Conservation (phyloP, 441 rosid species). For the Adansonia grandidieri region DNA sequence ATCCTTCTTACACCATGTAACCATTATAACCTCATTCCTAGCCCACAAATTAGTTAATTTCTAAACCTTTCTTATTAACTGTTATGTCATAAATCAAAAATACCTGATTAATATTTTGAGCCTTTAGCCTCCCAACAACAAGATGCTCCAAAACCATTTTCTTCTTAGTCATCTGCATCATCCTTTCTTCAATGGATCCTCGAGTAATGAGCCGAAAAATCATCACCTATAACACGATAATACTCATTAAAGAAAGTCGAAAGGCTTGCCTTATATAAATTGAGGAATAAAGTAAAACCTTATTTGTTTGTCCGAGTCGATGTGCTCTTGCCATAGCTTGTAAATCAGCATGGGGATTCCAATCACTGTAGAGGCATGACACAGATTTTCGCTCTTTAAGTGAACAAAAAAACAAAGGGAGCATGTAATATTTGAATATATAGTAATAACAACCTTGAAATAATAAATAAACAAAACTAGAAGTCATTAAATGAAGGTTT, state of each 20-base stretch:
- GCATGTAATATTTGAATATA: not conserved
- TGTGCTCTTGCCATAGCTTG: constrained; percentile 99
- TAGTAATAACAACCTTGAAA: not conserved
- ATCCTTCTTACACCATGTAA: constrained; percentile 13
- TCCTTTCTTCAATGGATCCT: constrained; percentile 96
- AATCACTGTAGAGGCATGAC: constrained; percentile 66
- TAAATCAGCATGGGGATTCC: constrained; percentile 99
- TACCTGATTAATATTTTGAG: constrained; percentile 98
- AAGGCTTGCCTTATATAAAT: not conserved
- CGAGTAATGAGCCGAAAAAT: constrained; percentile 88
- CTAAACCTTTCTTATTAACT: not conserved
- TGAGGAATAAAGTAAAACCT: constrained; percentile 51
- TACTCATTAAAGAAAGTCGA: not conserved
- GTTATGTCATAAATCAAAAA: not conserved
- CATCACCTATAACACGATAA: constrained; percentile 71
- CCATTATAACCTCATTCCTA: constrained; percentile 10
- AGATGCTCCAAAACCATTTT: constrained; percentile 99
- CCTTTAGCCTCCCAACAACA: constrained; percentile 96
- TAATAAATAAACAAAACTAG: constrained; percentile 6
- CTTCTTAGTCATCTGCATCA: constrained; percentile 99
- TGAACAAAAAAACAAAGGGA: constrained; percentile 21
- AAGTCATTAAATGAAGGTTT: constrained; percentile 8
- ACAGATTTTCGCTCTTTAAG: constrained; percentile 18
- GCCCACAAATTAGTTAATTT: not conserved
- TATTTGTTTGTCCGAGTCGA: constrained; percentile 97